Evolutionary conservation across 2,329 filamentous ascomycete species (phyloP).

Genomic region (Biscogniauxia sp.): DNA sequence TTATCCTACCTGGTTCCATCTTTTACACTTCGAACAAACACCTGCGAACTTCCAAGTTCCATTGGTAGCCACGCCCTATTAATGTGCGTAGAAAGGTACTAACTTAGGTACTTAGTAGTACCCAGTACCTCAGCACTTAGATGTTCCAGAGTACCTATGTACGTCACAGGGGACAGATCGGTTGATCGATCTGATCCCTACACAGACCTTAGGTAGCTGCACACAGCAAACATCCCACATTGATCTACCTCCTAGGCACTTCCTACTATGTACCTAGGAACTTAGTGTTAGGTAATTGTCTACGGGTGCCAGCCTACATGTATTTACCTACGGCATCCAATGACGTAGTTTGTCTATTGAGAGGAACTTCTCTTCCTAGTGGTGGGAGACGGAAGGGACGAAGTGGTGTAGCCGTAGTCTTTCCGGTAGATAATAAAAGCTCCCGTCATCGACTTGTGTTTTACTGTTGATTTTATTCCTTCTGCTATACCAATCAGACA

Average conservation of each 20-base stretch:
- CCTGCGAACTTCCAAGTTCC: conserved; percentile 5
- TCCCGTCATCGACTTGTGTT: too few relatives aligned
- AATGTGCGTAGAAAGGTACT: neutral
- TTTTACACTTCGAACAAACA: neutral
- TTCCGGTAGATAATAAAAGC: neutral
- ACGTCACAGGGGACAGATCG: neutral
- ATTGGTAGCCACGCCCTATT: neutral
- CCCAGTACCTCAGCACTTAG: too few relatives aligned
- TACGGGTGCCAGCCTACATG: too few relatives aligned
- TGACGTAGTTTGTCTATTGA: conserved; percentile 19
- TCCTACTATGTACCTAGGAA: too few relatives aligned
- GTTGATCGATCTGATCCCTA: neutral
- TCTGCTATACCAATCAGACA: neutral
- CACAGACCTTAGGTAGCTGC: neutral
- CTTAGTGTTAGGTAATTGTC: too few relatives aligned
- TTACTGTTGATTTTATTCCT: neutral
- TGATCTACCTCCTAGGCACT: neutral
- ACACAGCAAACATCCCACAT: too few relatives aligned
- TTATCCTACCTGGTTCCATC: neutral
- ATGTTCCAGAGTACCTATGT: neutral
- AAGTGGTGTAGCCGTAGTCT: conserved; percentile 8
- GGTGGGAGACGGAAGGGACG: too few relatives aligned
- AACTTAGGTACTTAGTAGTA: too few relatives aligned
- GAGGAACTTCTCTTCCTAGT: neutral
- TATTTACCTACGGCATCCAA: conserved; percentile 8